Evolutionary conservation across 805 yeast genomes (phyloP), one percentile per base, ranked within the genome.

Genomic region (Yueomyces sp.): DNA sequence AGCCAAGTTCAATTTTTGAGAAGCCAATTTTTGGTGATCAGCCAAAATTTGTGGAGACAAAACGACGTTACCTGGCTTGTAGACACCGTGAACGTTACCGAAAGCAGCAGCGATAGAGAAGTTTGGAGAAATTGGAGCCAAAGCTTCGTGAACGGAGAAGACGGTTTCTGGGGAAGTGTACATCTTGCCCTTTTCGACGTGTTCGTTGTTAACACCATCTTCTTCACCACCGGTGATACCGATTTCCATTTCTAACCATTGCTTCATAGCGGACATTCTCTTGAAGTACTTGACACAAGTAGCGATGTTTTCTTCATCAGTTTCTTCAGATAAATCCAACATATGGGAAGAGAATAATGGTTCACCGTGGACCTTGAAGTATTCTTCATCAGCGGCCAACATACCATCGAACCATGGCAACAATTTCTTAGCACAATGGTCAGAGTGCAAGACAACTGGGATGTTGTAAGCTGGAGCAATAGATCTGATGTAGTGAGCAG

Each of bases 171-270:
- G 86, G 59, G 80, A 78, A 57, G 98, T 92, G 84, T 90, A 92
- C 60, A 92, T 74, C 52, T 83, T 67, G 51, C 84, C 87, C 72
- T 83, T 82, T 64, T 78, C 77, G 54, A 85, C 96, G 67, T 79
- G 76, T 71, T 90, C 94, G 79, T 92, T 92, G 82, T 92, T 92
- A 63, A 92, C 98, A 81, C 98, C 98, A 66, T 92, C 98, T 74
- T 92, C 98, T 77, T 92, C 98, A 81, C 98, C 98, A 74, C 98
- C 98, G 67, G 98, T 92, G 80, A 92, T 92, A 80, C 98, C 98
- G 66, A 92, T 92, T 77, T 92, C 98, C 98, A 92, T 92, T 79
- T 92, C 98, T 66, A 92, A 79, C 92, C 92, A 92, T 76, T 90
- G 97, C 73, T 78, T 75, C 79, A 90, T 75, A 73, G 84, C 86